These are phyloP conservation scores for Kurtzmaniella quercitrusa DNA, from an alignment of 1,139 yeast genomes.

Conservation along the genomic window DNA sequence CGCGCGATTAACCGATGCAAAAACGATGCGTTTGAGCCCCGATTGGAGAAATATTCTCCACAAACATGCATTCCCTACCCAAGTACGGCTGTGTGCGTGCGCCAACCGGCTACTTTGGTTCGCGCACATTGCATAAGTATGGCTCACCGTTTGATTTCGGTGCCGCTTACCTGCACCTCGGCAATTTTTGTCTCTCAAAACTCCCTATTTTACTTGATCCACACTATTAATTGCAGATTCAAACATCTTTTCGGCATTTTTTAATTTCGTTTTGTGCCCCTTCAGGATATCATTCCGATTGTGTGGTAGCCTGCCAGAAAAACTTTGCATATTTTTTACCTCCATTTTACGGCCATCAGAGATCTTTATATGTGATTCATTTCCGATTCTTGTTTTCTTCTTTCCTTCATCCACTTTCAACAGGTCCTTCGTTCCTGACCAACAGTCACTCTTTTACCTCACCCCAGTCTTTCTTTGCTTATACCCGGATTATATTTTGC, in stretches of 20 bases:
- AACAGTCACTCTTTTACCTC: conserved; percentile 11
- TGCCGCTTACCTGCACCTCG: not conserved
- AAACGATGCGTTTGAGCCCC: not conserved
- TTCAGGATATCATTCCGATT: not conserved
- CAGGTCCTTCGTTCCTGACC: conserved; percentile 1
- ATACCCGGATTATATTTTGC: not conserved
- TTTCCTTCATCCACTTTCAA: not conserved
- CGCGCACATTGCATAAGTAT: not conserved
- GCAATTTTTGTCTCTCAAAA: not conserved
- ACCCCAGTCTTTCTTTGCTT: conserved; percentile 25
- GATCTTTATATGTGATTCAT: not conserved
- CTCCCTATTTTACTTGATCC: not conserved
- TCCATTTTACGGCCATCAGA: not conserved
- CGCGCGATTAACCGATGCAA: not conserved
- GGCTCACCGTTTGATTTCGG: not conserved
- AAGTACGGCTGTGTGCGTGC: not conserved
- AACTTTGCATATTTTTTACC: not conserved
- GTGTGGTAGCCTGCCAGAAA: not conserved
- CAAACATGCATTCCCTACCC: not conserved
- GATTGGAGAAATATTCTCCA: not conserved
- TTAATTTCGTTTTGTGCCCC: not conserved
- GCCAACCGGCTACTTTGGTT: not conserved
- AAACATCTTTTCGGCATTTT: not conserved
- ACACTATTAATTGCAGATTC: not conserved
- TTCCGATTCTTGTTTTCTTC: not conserved